These are phyloP conservation scores for Fusarium incarnatum DNA, from an alignment of 2,329 filamentous ascomycete genomes.

Conservation along the genomic window DNA sequence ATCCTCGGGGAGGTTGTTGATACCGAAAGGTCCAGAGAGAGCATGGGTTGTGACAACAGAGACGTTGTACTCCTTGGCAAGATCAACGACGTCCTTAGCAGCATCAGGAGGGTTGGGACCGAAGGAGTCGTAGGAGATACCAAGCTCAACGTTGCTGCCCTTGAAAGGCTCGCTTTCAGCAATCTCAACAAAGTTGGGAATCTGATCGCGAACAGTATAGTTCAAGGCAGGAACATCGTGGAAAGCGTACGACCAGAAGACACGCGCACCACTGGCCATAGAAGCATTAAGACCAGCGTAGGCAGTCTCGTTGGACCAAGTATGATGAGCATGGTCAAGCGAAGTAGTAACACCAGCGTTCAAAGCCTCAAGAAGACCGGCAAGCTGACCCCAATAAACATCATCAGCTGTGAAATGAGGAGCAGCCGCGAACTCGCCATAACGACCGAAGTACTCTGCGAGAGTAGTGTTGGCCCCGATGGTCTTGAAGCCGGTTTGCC, in stretches of 20 bases:
- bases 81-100: conserved; percentile 48
- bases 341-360: conserved; percentile 65
- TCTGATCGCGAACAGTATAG: conserved; percentile 53
- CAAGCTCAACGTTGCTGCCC: conserved; percentile 52
- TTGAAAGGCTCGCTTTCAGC: conserved; percentile 44
- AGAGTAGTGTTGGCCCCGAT: conserved; percentile 63
- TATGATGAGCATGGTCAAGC: conserved; percentile 65
- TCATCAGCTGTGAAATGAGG: conserved; percentile 56
- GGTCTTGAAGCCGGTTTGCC: conserved; percentile 68
- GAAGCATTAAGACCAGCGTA: conserved; percentile 60
- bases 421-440: conserved; percentile 50
- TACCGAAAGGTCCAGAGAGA: conserved; percentile 54
- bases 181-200: conserved; percentile 55
- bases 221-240: conserved; percentile 48
- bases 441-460: conserved; percentile 60
- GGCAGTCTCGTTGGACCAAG: conserved; percentile 56
- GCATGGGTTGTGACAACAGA: conserved; percentile 61
- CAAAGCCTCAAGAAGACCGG: conserved; percentile 62
- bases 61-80: conserved; percentile 54
- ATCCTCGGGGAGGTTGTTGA: conserved; percentile 55
- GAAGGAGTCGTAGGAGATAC: conserved; percentile 57
- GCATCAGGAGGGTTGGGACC: conserved; percentile 46
- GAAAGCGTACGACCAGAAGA: conserved; percentile 61
- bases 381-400: conserved; percentile 59
- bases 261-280: conserved; percentile 60